These are phyloP conservation scores for Fusarium duplospermum DNA, from an alignment of 2,329 filamentous ascomycete genomes.

Conservation along the genomic window DNA sequence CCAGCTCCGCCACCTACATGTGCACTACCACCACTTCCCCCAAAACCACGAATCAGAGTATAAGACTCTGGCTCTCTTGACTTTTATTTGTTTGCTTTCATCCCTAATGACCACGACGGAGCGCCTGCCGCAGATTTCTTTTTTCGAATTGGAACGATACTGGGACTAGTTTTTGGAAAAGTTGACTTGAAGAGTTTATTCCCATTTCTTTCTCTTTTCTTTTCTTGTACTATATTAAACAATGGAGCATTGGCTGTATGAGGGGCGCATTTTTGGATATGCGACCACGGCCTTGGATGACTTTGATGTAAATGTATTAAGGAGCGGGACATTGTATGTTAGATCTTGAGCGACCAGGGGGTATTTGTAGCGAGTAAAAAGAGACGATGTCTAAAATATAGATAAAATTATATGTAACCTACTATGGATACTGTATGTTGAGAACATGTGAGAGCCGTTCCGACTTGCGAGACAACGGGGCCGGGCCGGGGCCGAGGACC, in stretches of 20 bases:
- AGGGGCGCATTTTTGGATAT: constrained; percentile 31
- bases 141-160: constrained; percentile 25
- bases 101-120: constrained; percentile 30
- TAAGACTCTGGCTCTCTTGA: constrained; percentile 10
- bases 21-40: constrained; percentile 65
- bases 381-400: background rate
- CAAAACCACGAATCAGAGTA: constrained; percentile 35
- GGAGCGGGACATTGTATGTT: constrained; percentile 5
- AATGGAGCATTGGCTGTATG: constrained; percentile 12
- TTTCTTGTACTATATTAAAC: constrained; percentile 36
- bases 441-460: background rate
- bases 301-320: constrained; percentile 37
- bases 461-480: background rate
- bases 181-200: constrained; percentile 20
- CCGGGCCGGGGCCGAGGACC: background rate
- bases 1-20: constrained; percentile 66
- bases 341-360: background rate
- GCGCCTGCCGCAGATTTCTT: constrained; percentile 26
- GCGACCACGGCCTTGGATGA: constrained; percentile 37
- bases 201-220: background rate
- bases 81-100: constrained; percentile 20
- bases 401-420: background rate
- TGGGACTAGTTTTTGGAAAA: constrained; percentile 26
- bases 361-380: background rate
- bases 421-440: background rate